Percentiles rank a stretch among this genome's conserved stretches.
These are phyloP conservation scores for Tolypocladium amazonense DNA, from an alignment of 2,329 filamentous ascomycete genomes.

Conservation along the genomic window DNA sequence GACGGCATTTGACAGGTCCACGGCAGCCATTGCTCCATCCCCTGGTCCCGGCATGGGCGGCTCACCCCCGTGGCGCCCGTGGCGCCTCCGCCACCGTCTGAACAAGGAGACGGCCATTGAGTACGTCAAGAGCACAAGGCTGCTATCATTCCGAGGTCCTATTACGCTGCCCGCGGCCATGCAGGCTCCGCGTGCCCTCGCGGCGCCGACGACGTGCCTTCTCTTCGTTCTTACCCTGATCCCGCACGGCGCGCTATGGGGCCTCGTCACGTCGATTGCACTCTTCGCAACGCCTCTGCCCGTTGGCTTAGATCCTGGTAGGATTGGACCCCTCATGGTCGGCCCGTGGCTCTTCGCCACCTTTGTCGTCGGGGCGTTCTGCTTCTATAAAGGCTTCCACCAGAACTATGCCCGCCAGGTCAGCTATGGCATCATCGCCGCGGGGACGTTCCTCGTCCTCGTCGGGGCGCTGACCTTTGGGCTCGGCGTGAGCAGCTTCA, in stretches of 20 bases:
- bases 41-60: slow-evolving; percentile 7
- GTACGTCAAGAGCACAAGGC: slow-evolving; percentile 30
- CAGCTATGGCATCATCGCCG: slow-evolving; percentile 22
- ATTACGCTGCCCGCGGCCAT: slow-evolving; percentile 21
- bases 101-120: slow-evolving; percentile 20
- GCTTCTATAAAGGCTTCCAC: slow-evolving; percentile 19
- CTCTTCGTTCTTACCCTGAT: slow-evolving; percentile 34
- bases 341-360: slow-evolving; percentile 32
- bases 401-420: slow-evolving; percentile 19
- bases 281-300: slow-evolving; percentile 35
- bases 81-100: slow-evolving; percentile 15
- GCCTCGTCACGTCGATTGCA: slow-evolving; percentile 32
- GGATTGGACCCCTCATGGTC: slow-evolving; percentile 33
- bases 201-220: slow-evolving; percentile 38
- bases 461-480: slow-evolving; percentile 34
- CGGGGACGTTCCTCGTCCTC: slow-evolving; percentile 26
- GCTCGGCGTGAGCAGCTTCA: slow-evolving; percentile 21
- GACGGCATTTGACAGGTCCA: slow-evolving; percentile 37
- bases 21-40: slow-evolving; percentile 7
- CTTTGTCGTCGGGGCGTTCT: slow-evolving; percentile 19
- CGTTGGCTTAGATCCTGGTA: slow-evolving; percentile 25
- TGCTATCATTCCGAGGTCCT: slow-evolving; percentile 23
- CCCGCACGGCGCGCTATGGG: slow-evolving; percentile 36
- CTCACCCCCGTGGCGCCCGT: slow-evolving; percentile 8
- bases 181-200: slow-evolving; percentile 35